Conservation (phyloP, 2,329 filamentous ascomycete genomes). For the Penicillium sp. region DNA sequence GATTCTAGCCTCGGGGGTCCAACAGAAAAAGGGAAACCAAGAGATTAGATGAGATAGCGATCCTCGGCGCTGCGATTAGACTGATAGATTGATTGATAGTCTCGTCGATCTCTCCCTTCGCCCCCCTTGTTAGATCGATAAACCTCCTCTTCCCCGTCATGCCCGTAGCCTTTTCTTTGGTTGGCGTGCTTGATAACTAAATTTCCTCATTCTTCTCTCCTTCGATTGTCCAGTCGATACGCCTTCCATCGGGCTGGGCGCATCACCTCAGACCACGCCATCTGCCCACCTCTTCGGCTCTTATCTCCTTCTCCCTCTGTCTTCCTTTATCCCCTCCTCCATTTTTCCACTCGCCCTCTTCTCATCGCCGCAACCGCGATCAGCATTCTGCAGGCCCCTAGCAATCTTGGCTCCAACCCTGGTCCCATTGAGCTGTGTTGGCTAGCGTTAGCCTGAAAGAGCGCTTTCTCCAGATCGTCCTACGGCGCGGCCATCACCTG, state of each 20-base stretch:
- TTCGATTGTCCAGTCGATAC: constrained; percentile 1
- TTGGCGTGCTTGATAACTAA: constrained; percentile 12
- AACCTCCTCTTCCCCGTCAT: constrained; percentile 19
- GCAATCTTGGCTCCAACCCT: constrained; percentile 15
- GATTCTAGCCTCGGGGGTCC: not conserved
- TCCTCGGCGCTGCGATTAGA: constrained; percentile 21
- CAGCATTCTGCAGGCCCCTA: constrained; percentile 25
- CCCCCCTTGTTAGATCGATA: constrained; percentile 30
- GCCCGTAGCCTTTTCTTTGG: constrained; percentile 5
- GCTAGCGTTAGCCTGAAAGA: constrained; percentile 3
- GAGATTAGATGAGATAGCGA: constrained; percentile 29
- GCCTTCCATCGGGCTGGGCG: not conserved
- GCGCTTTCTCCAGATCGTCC: not conserved
- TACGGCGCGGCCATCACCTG: constrained; percentile 24
- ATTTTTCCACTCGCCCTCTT: constrained; percentile 3
- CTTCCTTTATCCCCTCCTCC: constrained; percentile 5
- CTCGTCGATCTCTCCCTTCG: constrained; percentile 21
- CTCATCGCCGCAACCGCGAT: constrained; percentile 17
- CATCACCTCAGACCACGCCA: constrained; percentile 6
- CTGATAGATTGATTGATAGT: constrained; percentile 31
- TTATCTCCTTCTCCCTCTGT: not conserved
- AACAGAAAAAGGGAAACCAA: not conserved
- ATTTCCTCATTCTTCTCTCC: constrained; percentile 4
- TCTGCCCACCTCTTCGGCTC: constrained; percentile 8
- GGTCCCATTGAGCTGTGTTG: constrained; percentile 10